These are phyloP conservation scores for Ormosia semicastrata DNA, from an alignment of 306 rosid species.

Conservation along the genomic window DNA sequence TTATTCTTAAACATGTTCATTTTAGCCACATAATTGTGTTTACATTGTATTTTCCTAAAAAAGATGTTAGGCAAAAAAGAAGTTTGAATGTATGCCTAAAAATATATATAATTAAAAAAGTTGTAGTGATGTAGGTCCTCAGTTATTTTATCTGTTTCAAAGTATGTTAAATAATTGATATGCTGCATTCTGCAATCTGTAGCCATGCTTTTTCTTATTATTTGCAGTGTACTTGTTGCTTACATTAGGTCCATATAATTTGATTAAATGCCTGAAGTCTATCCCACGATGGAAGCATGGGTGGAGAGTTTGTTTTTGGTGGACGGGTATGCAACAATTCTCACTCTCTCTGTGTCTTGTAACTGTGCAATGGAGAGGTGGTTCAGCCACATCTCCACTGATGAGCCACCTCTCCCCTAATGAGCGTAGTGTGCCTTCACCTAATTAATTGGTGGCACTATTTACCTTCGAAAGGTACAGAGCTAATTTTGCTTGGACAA, in stretches of 20 bases:
- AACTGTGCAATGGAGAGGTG: conserved; percentile 25
- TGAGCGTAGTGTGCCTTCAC: no score
- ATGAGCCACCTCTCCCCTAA: no score
- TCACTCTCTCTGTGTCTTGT: conserved; percentile 64
- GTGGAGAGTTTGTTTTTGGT: conserved; percentile 61
- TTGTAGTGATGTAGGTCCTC: not conserved
- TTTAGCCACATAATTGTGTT: no score
- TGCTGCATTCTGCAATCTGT: not conserved
- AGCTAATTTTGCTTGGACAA: not conserved
- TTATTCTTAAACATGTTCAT: no score
- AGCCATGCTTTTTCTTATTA: not conserved
- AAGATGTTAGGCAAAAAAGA: no score
- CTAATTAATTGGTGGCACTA: no score
- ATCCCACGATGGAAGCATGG: conserved; percentile 61
- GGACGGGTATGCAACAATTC: conserved; percentile 69
- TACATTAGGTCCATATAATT: conserved; percentile 48
- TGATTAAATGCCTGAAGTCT: conserved; percentile 65
- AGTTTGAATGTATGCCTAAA: no score
- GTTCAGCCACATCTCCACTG: conserved; percentile 33
- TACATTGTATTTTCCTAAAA: no score
- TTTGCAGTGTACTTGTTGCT: not conserved
- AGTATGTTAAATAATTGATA: not conserved
- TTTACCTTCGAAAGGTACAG: not conserved
- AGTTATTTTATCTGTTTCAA: not conserved
- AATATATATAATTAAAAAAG: no score